These are phyloP conservation scores for Baeospora myosura DNA, from an alignment of 1,284 basidiomycete species.

Conservation along the genomic window DNA sequence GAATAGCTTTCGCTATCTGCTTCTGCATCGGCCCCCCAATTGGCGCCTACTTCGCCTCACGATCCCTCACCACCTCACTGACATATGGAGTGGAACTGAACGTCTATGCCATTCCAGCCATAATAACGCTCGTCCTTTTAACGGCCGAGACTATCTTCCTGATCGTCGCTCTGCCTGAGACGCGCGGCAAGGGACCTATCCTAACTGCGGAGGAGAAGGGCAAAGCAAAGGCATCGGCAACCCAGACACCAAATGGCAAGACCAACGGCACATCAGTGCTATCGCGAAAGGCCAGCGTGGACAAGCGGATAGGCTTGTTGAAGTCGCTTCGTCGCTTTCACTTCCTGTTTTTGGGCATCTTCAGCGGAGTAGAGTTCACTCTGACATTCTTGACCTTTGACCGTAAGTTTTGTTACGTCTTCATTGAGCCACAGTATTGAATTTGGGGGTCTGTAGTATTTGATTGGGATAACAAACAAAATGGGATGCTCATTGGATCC, in stretches of 20 bases:
- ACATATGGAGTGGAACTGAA: constrained; percentile 66
- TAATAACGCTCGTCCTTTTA: constrained; percentile 68
- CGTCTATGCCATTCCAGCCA: constrained; percentile 79
- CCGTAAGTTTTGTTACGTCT: constrained; percentile 38
- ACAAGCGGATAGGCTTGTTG: constrained; percentile 46
- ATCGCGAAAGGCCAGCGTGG: constrained; percentile 28
- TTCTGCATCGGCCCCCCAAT: constrained; percentile 83
- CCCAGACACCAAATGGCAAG: constrained; percentile 15
- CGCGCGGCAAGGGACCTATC: constrained; percentile 40
- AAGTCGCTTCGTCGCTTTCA: constrained; percentile 59
- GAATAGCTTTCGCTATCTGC: constrained; percentile 89
- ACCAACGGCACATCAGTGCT: constrained; percentile 17
- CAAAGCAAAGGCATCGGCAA: constrained; percentile 15
- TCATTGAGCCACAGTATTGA: neutral
- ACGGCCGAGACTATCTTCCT: constrained; percentile 68
- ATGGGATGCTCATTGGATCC: constrained; percentile 78
- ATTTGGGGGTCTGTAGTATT: constrained; percentile 45
- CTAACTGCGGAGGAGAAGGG: constrained; percentile 18
- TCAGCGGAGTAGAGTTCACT: constrained; percentile 90
- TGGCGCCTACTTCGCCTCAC: constrained; percentile 74
- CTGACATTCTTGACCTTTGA: constrained; percentile 87
- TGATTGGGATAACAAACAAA: constrained; percentile 84
- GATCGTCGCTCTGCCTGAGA: constrained; percentile 70
- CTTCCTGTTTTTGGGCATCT: constrained; percentile 78
- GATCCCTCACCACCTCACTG: constrained; percentile 52